phyloP scores from a whole-genome alignment of 257 asterid species.

The Rauvolfia tetraphylla region DNA sequence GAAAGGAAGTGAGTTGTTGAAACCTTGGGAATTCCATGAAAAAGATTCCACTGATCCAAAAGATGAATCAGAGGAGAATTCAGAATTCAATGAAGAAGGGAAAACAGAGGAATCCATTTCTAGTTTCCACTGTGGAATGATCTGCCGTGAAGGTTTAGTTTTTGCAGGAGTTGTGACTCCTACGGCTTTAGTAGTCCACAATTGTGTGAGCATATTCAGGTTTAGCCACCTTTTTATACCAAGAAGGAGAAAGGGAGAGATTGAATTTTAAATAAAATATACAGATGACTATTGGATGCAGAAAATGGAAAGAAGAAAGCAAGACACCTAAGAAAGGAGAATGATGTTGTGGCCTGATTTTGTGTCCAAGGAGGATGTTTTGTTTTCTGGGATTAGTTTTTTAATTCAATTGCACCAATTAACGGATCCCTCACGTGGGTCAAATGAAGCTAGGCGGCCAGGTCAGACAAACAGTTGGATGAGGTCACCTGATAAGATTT shows the following conservation, averaged over 20 bases:
- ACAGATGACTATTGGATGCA: background rate
- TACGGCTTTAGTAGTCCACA: constrained; percentile 1
- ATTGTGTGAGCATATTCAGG: constrained; percentile 12
- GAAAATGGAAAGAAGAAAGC: constrained; percentile 4
- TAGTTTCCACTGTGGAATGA: background rate
- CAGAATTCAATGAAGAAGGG: constrained; percentile 21
- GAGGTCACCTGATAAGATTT: constrained; percentile 31
- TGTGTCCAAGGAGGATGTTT: constrained; percentile 29
- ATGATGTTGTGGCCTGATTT: constrained; percentile 24
- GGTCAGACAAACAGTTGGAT: constrained; percentile 23
- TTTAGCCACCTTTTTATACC: constrained; percentile 25
- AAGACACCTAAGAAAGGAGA: constrained; percentile 7
- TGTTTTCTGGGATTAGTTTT: background rate
- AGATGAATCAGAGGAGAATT: constrained; percentile 31
- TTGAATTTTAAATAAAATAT: background rate
- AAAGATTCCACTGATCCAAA: constrained; percentile 26
- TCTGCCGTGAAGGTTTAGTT: constrained; percentile 5
- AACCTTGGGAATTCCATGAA: constrained; percentile 11
- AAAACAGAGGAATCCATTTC: constrained; percentile 34
- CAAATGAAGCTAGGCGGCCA: constrained; percentile 46
- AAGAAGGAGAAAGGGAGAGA: background rate
- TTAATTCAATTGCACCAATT: background rate
- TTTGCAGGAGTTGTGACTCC: background rate
- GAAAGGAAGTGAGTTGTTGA: constrained; percentile 34
- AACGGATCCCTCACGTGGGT: constrained; percentile 50